phyloP scores from a whole-genome alignment of 225 moss, liverwort and hornwort species.

The Neckera pumila region DNA sequence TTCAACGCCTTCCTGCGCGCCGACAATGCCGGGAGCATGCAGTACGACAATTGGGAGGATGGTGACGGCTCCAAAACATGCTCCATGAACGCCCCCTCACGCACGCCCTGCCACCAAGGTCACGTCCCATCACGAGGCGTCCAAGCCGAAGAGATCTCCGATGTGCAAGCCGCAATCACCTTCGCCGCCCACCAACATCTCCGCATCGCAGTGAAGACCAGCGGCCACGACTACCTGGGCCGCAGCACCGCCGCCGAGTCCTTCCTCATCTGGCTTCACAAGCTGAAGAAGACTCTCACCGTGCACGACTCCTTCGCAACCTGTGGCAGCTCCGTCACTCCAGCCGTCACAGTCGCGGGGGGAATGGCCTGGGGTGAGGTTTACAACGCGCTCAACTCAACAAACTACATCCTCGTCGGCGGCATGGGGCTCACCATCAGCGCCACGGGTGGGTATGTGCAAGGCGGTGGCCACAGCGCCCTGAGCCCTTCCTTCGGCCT shows the following conservation, averaged over 20 bases:
- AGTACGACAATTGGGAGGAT: constrained; percentile 11
- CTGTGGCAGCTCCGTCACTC: neutral
- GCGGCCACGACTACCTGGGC: neutral
- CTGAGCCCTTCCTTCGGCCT: constrained; percentile 2
- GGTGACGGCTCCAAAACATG: neutral
- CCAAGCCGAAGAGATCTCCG: neutral
- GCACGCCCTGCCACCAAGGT: neutral
- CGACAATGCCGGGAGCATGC: constrained; percentile 12
- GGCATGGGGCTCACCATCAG: neutral
- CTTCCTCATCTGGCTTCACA: constrained; percentile 17
- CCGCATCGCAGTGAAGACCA: neutral
- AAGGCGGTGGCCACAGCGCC: constrained; percentile 14
- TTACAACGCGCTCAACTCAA: neutral
- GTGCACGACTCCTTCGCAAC: neutral
- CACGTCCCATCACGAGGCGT: neutral
- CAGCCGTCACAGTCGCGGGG: neutral
- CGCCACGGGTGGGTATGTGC: neutral
- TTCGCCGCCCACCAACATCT: neutral
- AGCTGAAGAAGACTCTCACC: constrained; percentile 3
- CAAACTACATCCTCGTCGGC: neutral
- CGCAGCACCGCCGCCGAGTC: constrained; percentile 4
- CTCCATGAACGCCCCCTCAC: neutral
- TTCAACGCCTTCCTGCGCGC: neutral
- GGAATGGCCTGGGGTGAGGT: neutral
- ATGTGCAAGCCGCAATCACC: neutral